These are phyloP conservation scores for Nannochloris sp. DNA, from an alignment of 139 green algal genomes.

Conservation along the genomic window DNA sequence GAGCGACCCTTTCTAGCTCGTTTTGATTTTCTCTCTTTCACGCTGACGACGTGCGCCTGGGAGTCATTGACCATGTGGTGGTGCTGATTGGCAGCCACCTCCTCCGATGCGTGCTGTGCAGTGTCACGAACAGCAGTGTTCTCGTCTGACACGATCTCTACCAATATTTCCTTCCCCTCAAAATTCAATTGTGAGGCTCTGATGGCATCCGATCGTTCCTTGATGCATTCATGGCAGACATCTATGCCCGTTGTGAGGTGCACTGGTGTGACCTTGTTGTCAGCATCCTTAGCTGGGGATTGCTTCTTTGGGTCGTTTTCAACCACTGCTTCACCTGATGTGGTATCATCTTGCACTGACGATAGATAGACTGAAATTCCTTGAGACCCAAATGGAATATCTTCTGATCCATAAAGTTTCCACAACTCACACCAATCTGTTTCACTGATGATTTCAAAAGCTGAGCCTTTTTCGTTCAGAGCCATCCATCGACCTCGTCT, in stretches of 20 bases:
- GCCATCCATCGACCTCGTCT: constrained; percentile 43
- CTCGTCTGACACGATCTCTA: constrained; percentile 25
- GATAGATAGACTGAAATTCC: constrained; percentile 4
- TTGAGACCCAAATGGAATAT: neutral
- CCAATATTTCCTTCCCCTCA: constrained; percentile 32
- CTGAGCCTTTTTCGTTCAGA: neutral
- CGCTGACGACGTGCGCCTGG: neutral
- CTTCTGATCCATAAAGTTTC: constrained; percentile 12
- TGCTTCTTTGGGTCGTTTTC: neutral
- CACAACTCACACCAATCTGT: constrained; percentile 32
- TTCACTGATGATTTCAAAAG: constrained; percentile 24
- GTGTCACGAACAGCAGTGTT: constrained; percentile 4
- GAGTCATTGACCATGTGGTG: neutral
- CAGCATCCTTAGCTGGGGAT: neutral
- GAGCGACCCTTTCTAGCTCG: constrained; percentile 32
- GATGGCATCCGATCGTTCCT: constrained; percentile 5
- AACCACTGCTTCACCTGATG: neutral
- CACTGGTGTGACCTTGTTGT: neutral
- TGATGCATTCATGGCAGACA: constrained; percentile 20
- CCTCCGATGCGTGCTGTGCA: neutral
- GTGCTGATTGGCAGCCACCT: neutral
- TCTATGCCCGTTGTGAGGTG: constrained; percentile 3
- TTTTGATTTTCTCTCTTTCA: constrained; percentile 40
- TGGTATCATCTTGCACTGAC: neutral
- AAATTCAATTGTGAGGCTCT: constrained; percentile 22